These are phyloP conservation scores for Microthlaspi erraticum DNA, from an alignment of 345 rosid species.

Conservation along the genomic window DNA sequence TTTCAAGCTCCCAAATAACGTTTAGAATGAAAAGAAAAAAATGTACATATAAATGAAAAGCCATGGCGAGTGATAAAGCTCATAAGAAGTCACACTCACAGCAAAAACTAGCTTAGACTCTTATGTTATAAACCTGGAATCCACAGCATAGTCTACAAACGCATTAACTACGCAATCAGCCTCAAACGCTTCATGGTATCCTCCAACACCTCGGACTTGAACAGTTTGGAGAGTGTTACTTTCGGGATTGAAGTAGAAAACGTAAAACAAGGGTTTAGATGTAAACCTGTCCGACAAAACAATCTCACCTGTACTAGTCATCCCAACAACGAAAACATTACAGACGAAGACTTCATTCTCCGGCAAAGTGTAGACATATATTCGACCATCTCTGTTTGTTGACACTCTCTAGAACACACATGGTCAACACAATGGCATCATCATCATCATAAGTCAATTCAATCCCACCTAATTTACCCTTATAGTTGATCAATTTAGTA, in stretches of 20 bases:
- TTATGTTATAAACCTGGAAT: no score
- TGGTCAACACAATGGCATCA: not conserved
- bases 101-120: no score
- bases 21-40: no score
- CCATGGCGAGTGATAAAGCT: no score
- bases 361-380: not conserved
- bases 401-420: constrained; percentile 2
- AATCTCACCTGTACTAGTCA: not conserved
- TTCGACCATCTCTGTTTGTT: not conserved
- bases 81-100: no score
- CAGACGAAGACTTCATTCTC: not conserved
- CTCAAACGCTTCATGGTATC: not conserved
- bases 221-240: not conserved
- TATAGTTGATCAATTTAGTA: not conserved
- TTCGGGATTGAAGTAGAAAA: not conserved
- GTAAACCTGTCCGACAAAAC: not conserved
- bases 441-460: not conserved
- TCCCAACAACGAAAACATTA: not conserved
- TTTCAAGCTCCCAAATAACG: no score
- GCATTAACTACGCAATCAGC: not conserved
- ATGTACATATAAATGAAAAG: no score
- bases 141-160: not conserved
- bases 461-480: constrained; percentile 8
- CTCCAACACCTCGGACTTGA: not conserved
- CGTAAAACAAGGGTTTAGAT: not conserved